phyloP scores from a whole-genome alignment of 2,329 filamentous ascomycete species.

The Colletotrichum tofieldiae region DNA sequence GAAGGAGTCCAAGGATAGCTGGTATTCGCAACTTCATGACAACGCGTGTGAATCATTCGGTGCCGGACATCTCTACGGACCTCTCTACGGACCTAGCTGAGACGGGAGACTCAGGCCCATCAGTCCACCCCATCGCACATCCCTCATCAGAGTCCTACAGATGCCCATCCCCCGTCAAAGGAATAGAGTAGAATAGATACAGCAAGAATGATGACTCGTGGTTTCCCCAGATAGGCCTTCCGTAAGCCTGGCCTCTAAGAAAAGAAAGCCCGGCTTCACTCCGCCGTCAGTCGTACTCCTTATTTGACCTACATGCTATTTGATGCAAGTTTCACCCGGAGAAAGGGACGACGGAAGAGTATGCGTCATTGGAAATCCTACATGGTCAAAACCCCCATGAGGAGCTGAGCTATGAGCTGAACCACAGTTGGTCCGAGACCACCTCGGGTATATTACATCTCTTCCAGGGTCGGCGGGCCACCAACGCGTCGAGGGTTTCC shows the following conservation, averaged over 20 bases:
- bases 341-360: neutral
- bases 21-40: neutral
- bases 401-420: neutral
- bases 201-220: neutral
- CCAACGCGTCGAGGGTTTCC: neutral
- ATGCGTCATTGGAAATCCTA: neutral
- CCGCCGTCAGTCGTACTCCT: neutral
- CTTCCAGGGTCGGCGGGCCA: neutral
- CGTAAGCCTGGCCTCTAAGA: neutral
- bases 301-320: neutral
- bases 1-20: neutral
- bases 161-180: too few relatives aligned
- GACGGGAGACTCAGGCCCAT: too few relatives aligned
- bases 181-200: neutral
- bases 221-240: neutral
- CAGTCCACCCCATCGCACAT: too few relatives aligned
- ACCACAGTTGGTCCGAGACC: neutral
- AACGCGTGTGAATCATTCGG: neutral
- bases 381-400: neutral
- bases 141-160: too few relatives aligned
- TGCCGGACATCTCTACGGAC: neutral
- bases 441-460: neutral
- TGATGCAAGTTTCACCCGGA: neutral
- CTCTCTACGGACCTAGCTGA: too few relatives aligned
- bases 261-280: neutral